Base-by-base conservation (phyloP, 2,329 filamentous ascomycete genomes). In the Trichophyton rubrum region DNA sequence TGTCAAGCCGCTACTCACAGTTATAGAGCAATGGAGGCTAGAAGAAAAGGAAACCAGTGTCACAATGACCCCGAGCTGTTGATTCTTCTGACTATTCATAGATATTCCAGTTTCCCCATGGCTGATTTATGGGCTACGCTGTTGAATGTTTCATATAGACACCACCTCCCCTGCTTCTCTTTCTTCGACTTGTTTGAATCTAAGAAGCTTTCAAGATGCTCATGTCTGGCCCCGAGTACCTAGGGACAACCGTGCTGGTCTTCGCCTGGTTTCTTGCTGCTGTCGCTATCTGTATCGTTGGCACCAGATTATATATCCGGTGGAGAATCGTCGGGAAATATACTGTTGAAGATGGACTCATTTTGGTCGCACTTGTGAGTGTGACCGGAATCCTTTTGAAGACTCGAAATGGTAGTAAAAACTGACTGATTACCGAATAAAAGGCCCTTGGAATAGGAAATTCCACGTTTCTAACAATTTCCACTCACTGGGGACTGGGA, bases 401-500 rank as follows among this genome's bases (percentile, higher is more conserved):
- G 27, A 53, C 6, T 9, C 13, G 3, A 20, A 30, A 30, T 17
- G 7, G 33, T 3, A 1, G 11, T 38, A 9, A 53, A n/a, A 30
- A 15, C 49, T 53, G 22, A 53, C 49, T 15, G 24, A 2, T 51
- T 60, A 7, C 40, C n/a, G 6, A 8, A 43, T 27, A 56, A 51
- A 8, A 64, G 61, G 59, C 27, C 27, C 41, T 45, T 33, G 63
- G 56, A 2, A 41, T 51, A 2, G 56, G 43, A 1, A 59, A 62
- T 27, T 59, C 63, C 8, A 17, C 41, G 15, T 43, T 61, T 3
- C 58, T 64, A 35, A 55, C 56, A n/a, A 51, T 64, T 43, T 58
- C 59, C 17, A 49, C 62, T 20, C 45, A 59, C n/a, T 59, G 58
- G 17, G 63, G 63, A 22, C 58, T 60, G 6, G 63, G 63, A 22